Evolutionary conservation across 768 basidiomycete species (phyloP).

Genomic region (Tephrocybe sp.): DNA sequence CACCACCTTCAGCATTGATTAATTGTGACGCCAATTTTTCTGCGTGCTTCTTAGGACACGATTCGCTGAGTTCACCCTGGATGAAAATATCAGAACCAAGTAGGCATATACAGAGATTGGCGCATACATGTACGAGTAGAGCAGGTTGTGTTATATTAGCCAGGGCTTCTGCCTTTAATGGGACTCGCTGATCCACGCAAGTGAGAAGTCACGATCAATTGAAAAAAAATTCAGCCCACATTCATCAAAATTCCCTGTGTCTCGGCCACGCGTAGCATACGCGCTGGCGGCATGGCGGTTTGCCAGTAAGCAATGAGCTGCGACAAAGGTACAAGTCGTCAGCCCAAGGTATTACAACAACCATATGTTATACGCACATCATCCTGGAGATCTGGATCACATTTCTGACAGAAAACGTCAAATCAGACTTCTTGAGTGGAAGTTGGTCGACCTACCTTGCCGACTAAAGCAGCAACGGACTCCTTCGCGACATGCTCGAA

Average conservation of each 20-base stretch:
- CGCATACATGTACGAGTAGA: conserved; percentile 64
- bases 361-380: conserved; percentile 44
- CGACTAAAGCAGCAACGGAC: conserved; percentile 52
- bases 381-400: conserved; percentile 59
- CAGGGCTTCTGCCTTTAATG: conserved; percentile 46
- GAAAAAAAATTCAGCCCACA: conserved; percentile 35
- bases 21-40: conserved; percentile 52
- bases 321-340: background rate
- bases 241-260: conserved; percentile 58
- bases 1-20: conserved; percentile 46
- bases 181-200: conserved; percentile 46
- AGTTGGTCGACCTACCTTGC: conserved; percentile 42
- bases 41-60: conserved; percentile 56
- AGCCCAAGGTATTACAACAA: background rate
- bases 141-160: conserved; percentile 61
- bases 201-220: background rate
- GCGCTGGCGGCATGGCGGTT: conserved; percentile 50
- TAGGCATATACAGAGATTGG: background rate
- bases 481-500: conserved; percentile 69
- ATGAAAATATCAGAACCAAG: background rate
- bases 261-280: conserved; percentile 51
- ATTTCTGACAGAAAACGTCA: conserved; percentile 35
- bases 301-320: conserved; percentile 73
- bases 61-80: conserved; percentile 61
- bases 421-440: background rate